These are phyloP conservation scores for Coniochaeta prunicola DNA, from an alignment of 2,329 filamentous ascomycete species.

Conservation along the genomic window DNA sequence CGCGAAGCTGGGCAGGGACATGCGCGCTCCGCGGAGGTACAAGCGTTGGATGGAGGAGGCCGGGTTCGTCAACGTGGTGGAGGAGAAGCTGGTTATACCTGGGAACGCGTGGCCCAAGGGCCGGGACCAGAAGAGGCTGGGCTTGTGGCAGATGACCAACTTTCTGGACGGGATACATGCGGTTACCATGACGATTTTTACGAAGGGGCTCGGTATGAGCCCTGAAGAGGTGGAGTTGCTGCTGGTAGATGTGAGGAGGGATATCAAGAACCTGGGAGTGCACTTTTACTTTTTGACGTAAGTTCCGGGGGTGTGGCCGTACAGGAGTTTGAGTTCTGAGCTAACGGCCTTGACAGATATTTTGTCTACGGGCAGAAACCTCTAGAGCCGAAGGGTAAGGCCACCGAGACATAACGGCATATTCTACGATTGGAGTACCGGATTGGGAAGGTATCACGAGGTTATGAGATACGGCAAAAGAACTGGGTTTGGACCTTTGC, in stretches of 20 bases:
- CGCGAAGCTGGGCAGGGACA: slow-evolving; percentile 7
- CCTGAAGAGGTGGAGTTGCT: slow-evolving; percentile 22
- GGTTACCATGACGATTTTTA: slow-evolving; percentile 23
- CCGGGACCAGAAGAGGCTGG: slow-evolving; percentile 25
- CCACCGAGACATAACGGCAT: not conserved
- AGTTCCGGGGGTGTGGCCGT: slow-evolving; percentile 5
- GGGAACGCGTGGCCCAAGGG: slow-evolving; percentile 28
- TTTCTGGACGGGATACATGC: slow-evolving; percentile 23
- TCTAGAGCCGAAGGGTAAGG: not conserved
- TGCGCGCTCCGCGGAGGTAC: slow-evolving; percentile 5
- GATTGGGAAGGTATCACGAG: not conserved
- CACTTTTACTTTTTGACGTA: slow-evolving; percentile 23
- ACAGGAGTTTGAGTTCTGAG: not conserved
- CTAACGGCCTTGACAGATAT: not conserved
- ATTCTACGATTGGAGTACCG: not conserved
- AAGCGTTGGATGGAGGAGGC: slow-evolving; percentile 16
- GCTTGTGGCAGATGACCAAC: slow-evolving; percentile 25
- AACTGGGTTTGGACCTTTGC: not conserved
- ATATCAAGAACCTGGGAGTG: slow-evolving; percentile 20
- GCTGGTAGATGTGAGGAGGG: slow-evolving; percentile 21
- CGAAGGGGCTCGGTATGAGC: slow-evolving; percentile 21
- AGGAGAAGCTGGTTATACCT: slow-evolving; percentile 23
- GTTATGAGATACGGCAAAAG: not conserved
- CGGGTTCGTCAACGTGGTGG: slow-evolving; percentile 22
- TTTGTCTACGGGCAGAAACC: slow-evolving; percentile 1